Base-by-base conservation (phyloP, 2,329 filamentous ascomycete genomes). In the Colletotrichum sp. region DNA sequence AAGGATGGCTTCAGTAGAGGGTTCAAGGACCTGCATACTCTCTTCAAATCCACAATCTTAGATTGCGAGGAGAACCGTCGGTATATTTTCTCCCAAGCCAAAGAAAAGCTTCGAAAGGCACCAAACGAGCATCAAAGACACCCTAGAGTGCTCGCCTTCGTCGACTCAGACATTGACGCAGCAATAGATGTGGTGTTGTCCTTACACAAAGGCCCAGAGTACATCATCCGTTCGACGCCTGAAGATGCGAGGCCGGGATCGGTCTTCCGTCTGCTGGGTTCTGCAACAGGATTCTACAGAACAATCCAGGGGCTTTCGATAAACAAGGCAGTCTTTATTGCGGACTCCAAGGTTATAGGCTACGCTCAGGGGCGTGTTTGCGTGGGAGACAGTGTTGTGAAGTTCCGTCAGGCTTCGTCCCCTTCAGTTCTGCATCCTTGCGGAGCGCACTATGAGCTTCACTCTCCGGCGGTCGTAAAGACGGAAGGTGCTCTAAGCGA, bases 71-170 rank as follows among this genome's bases (percentile, higher is more conserved):
- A 28, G 9, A 58, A 58, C 25, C 55, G 25, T 16, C 55, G 13
- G 16, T 58, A 28, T 1, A 28, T 58, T 1, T 58, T 58, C 55
- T 16, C 22, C n/a, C 22, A 28, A 58, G 55, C 55, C 55, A 58
- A 2, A 25, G 55, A 58, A 25, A 58, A 58, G 55, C 55, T 58
- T 25, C 13, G 28, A 0, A 58, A 58, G 13, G 55, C 55, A 27
- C 55, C 0, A 0, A 28, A 58, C 3, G 55, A 58, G 9, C 8
- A 4, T 18, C 55, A 58, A 18, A 58, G 55, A 58, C 55, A 58
- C 55, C 0, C 16, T 0, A 27, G 0, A 15, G 55, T 58, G 8
- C 25, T 58, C 9, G 0, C 55, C 0, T 58, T 58, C 13, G 55
- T 28, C 13, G 25, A 28, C 0, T 25, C 55, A 1, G 55, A 58